Base-by-base conservation (phyloP, 2,329 filamentous ascomycete species). In the Diplocarpon mali region DNA sequence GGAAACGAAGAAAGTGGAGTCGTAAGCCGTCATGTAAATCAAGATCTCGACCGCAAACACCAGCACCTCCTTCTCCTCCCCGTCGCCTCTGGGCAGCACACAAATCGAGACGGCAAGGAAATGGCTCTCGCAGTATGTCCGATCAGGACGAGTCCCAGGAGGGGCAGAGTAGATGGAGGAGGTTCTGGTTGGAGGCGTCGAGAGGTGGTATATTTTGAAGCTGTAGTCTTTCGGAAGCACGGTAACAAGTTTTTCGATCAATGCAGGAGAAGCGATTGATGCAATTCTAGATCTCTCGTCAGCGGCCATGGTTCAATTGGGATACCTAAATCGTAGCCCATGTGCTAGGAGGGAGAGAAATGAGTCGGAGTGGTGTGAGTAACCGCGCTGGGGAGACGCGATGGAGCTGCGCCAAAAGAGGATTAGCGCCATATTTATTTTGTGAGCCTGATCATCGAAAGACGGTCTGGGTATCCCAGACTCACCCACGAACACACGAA, bases 1-100 rank as follows among this genome's bases (percentile, higher is more conserved):
- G 51, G 89, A 90, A 17, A 98, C 83, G 62, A 98, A 98, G 43
- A 96, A 74, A 3, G 85, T 95, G 1, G 84, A 94, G 17, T 87
- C 75, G 55, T 76, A 75, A 37, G 76, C 75, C 0, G 89, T 95
- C 0, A 80, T 84, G 65, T 93, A 98, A 48, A 98, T 75, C 56
- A 92, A 73, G 41, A 95, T 72, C 62, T 98, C 92, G 51, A 98
- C 73, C 13, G 84, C 90, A 47, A 94, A 80, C 8, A 90, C 72
- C 6, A 95, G 67, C 1, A 93, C 72, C 46, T 62, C 58, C 31
- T 46, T 46, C 29, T 38, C 50, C 17, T 56, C 53, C 12, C 46
- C 49, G 24, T 57, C 51, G 3, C 55, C 51, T 20, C 57, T 54
- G 6, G 38, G 32, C 30, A 46, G 39, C 11, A 46, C 47, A 27